Percentiles rank a stretch among this genome's conserved stretches.
Evolutionary conservation across 2,329 filamentous ascomycete genomes (phyloP).

Genomic region (Thelonectria blattea): DNA sequence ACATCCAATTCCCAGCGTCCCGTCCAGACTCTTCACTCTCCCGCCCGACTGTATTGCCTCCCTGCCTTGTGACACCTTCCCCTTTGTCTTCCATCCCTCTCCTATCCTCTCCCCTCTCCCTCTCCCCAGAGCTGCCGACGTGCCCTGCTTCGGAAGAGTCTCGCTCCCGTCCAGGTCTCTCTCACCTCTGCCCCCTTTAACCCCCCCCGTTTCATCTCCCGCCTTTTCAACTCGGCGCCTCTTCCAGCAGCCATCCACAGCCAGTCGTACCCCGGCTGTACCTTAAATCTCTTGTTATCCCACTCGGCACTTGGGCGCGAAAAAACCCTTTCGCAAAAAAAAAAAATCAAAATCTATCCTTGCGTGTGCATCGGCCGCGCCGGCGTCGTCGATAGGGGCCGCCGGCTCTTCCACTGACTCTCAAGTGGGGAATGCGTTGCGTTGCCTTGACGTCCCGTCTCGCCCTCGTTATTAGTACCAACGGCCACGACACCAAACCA

Average conservation of each 20-base stretch:
- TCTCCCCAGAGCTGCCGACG: not conserved
- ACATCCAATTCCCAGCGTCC: not conserved
- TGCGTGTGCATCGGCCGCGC: not conserved
- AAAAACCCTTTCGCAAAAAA: too few relatives aligned
- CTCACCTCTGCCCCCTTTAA: not conserved
- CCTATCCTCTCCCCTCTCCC: too few relatives aligned
- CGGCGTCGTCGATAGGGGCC: not conserved
- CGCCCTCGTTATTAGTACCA: not conserved
- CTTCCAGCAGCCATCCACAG: not conserved
- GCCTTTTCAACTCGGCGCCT: not conserved
- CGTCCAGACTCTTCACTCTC: too few relatives aligned
- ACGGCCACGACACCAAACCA: not conserved
- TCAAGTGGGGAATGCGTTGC: constrained; percentile 6
- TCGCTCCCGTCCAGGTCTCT: not conserved
- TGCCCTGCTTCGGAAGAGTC: not conserved
- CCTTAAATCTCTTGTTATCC: not conserved
- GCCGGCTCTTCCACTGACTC: constrained; percentile 1
- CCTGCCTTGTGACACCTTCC: constrained; percentile 1
- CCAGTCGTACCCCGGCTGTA: constrained; percentile 1
- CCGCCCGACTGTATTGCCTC: constrained; percentile 7
- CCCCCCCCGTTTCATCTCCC: constrained; percentile 19
- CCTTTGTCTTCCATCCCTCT: not conserved
- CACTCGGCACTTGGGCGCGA: constrained; percentile 1
- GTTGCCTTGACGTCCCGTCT: constrained; percentile 15
- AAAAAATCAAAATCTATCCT: not conserved